phyloP scores from a whole-genome alignment of 352 stramenopile genomes.

The Phytophthora fragariae region DNA sequence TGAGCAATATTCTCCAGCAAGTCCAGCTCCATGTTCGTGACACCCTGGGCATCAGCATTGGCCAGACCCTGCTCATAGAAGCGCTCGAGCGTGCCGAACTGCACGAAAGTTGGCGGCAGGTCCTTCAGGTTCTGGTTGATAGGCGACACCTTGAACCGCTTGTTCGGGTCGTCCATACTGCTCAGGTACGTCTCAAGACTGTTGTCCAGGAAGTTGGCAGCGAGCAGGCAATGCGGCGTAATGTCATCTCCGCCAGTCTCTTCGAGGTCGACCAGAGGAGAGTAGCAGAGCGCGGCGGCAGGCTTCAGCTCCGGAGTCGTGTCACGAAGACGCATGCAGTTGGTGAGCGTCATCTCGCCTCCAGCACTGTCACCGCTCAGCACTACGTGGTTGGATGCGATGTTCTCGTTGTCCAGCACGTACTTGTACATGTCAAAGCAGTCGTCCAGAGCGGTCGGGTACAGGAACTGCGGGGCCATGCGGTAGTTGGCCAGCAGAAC shows the following conservation, averaged over 20 bases:
- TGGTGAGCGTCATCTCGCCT: conserved; percentile 16
- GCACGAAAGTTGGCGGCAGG: conserved; percentile 42
- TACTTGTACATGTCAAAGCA: conserved; percentile 29
- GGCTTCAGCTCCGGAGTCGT: conserved; percentile 14
- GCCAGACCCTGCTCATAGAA: conserved; percentile 37
- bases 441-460: conserved; percentile 20
- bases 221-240: conserved; percentile 29
- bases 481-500: conserved; percentile 23
- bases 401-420: conserved; percentile 17
- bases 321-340: conserved; percentile 24
- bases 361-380: conserved; percentile 26
- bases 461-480: conserved; percentile 25
- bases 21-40: conserved; percentile 44
- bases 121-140: conserved; percentile 42
- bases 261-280: conserved; percentile 20
- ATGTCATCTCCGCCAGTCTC: conserved; percentile 14
- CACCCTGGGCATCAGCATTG: conserved; percentile 28
- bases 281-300: conserved; percentile 16
- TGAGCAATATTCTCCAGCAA: conserved; percentile 42
- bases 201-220: conserved; percentile 25
- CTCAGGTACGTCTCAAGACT: conserved; percentile 25
- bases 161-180: conserved; percentile 7
- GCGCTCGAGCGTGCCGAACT: conserved; percentile 34
- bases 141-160: conserved; percentile 23
- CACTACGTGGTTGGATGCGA: conserved; percentile 14